phyloP scores from a whole-genome alignment of 441 rosid genomes.

The Melastoma candidum region DNA sequence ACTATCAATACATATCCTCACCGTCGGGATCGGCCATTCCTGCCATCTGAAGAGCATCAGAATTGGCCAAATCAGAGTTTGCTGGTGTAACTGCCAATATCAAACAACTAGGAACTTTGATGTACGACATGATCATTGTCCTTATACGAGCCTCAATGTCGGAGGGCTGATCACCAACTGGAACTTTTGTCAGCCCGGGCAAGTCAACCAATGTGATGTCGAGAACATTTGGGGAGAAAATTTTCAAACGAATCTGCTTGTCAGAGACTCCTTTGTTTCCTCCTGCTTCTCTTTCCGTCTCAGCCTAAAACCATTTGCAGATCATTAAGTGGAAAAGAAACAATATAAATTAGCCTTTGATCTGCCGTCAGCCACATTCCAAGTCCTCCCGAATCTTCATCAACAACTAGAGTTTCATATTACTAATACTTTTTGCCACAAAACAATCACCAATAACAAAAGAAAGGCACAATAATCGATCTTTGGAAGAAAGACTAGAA shows the following conservation, averaged over 20 bases:
- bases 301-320: conserved; percentile 35
- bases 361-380: not conserved
- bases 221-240: conserved; percentile 80
- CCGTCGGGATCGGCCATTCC: conserved; percentile 93
- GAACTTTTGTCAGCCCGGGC: conserved; percentile 89
- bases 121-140: conserved; percentile 88
- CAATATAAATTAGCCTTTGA: no score
- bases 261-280: conserved; percentile 75
- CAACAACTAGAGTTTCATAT: conserved; percentile 2
- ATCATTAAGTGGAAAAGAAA: not conserved
- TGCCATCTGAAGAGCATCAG: conserved; percentile 90
- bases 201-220: conserved; percentile 91
- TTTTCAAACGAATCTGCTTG: conserved; percentile 77
- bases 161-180: conserved; percentile 87
- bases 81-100: conserved; percentile 85
- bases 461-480: no score
- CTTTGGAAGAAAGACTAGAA: no score
- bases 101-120: conserved; percentile 72
- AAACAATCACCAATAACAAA: no score
- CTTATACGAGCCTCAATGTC: conserved; percentile 88
- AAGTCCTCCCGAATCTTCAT: not conserved
- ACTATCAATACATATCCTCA: conserved; percentile 10
- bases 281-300: conserved; percentile 77
- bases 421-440: no score
- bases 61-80: conserved; percentile 85